phyloP scores from a whole-genome alignment of 495 filamentous ascomycete genomes.

The Penicillium arizonense region DNA sequence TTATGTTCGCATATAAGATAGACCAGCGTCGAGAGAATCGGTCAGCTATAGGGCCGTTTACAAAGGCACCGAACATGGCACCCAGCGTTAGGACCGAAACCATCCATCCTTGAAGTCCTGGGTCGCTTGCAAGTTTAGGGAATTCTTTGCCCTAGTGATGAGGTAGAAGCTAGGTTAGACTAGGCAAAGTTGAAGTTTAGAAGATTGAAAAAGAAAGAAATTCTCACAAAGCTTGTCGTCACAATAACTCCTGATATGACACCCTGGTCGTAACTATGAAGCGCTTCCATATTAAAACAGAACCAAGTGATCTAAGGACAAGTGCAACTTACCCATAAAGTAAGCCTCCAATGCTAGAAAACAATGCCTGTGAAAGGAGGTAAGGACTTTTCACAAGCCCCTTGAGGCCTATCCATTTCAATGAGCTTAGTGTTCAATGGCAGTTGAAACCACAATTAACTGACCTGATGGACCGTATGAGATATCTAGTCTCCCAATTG shows the following conservation, averaged over 20 bases:
- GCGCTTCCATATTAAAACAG: not conserved
- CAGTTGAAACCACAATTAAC: not conserved
- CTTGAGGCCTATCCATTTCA: not conserved
- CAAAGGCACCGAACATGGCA: conserved; percentile 1
- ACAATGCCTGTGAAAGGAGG: not conserved
- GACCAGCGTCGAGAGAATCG: conserved; percentile 1
- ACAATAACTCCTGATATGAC: conserved; percentile 4
- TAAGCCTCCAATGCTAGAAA: conserved; percentile 4
- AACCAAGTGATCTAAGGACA: too few relatives aligned
- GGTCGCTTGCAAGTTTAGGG: not conserved
- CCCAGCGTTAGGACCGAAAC: conserved; percentile 2
- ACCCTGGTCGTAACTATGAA: conserved; percentile 1
- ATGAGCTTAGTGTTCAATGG: not conserved
- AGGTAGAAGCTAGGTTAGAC: too few relatives aligned
- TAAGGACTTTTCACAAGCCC: not conserved
- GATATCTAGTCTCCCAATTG: too few relatives aligned
- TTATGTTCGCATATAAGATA: not conserved
- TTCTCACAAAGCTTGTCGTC: conserved; percentile 3
- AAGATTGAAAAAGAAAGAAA: not conserved
- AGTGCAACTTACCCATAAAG: not conserved
- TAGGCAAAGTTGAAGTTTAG: too few relatives aligned
- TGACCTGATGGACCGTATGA: not conserved
- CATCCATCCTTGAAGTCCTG: conserved; percentile 1
- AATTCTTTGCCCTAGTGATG: not conserved
- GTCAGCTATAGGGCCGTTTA: conserved; percentile 3